Evolutionary conservation across 2,329 filamentous ascomycete species (phyloP).

Genomic region (Stagonosporopsis chrysanthemi): DNA sequence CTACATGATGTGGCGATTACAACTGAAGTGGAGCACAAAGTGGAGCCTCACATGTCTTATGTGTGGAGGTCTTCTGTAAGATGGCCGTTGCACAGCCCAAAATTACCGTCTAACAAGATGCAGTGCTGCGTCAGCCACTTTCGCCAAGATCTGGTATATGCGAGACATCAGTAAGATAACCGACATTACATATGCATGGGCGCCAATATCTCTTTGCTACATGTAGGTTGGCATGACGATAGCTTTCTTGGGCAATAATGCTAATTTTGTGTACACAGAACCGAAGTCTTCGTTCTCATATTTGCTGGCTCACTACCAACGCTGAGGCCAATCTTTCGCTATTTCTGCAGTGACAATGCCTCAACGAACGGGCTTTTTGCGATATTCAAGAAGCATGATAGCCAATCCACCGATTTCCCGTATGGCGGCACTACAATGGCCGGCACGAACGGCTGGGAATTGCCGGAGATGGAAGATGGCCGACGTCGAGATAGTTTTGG

Average conservation of each 20-base stretch:
- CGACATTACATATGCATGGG: not conserved
- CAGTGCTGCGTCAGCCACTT: not conserved
- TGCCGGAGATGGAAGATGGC: not conserved
- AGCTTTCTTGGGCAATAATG: not conserved
- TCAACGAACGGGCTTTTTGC: not conserved
- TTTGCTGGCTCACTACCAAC: slow-evolving; percentile 48
- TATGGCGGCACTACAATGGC: not conserved
- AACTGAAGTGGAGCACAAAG: slow-evolving; percentile 1
- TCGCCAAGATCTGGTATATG: no score
- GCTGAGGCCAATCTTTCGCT: slow-evolving; percentile 28
- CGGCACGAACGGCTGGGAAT: not conserved
- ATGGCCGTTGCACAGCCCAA: no score
- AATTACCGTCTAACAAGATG: not conserved
- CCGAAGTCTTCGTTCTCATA: slow-evolving; percentile 24
- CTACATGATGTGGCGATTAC: slow-evolving; percentile 7
- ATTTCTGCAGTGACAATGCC: not conserved
- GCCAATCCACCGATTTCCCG: not conserved
- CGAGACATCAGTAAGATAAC: not conserved
- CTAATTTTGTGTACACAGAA: not conserved
- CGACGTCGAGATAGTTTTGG: not conserved
- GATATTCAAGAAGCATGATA: not conserved
- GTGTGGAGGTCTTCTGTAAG: slow-evolving; percentile 1
- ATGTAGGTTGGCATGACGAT: no score
- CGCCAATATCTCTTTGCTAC: not conserved
- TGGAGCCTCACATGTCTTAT: not conserved